phyloP scores from a whole-genome alignment of 2,329 filamentous ascomycete genomes.

The Talaromyces verruculosus region DNA sequence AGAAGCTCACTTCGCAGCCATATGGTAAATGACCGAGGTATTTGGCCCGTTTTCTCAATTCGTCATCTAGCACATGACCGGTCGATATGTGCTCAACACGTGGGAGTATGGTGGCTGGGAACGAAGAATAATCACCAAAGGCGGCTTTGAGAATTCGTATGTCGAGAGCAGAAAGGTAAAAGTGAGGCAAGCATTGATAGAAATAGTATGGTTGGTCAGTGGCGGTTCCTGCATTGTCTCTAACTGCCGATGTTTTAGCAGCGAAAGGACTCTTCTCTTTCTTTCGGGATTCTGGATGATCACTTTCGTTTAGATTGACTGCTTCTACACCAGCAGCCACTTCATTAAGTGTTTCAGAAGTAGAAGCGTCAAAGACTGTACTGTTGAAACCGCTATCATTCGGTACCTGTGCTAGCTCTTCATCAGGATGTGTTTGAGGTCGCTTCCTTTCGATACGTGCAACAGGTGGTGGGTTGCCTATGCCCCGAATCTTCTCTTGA shows the following conservation, averaged over 20 bases:
- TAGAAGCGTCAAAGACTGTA: neutral
- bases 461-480: constrained; percentile 63
- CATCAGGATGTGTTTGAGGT: constrained; percentile 50
- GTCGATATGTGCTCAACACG: constrained; percentile 86
- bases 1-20: constrained; percentile 85
- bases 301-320: constrained; percentile 25
- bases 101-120: constrained; percentile 82
- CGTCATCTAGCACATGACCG: constrained; percentile 83
- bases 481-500: constrained; percentile 70
- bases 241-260: constrained; percentile 23
- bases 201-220: constrained; percentile 70
- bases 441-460: constrained; percentile 53
- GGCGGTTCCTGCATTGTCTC: constrained; percentile 42
- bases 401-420: constrained; percentile 39
- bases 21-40: constrained; percentile 84
- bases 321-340: constrained; percentile 30
- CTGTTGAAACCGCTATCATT: neutral
- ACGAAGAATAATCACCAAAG: constrained; percentile 77
- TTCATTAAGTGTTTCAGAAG: constrained; percentile 11
- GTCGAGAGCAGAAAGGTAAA: constrained; percentile 86
- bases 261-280: constrained; percentile 23
- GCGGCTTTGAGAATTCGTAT: constrained; percentile 89
- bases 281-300: constrained; percentile 28
- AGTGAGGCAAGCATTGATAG: constrained; percentile 81
- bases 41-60: constrained; percentile 76